Base-by-base conservation (phyloP, 2,329 filamentous ascomycete genomes). In the Trichoderma koningiopsis region DNA sequence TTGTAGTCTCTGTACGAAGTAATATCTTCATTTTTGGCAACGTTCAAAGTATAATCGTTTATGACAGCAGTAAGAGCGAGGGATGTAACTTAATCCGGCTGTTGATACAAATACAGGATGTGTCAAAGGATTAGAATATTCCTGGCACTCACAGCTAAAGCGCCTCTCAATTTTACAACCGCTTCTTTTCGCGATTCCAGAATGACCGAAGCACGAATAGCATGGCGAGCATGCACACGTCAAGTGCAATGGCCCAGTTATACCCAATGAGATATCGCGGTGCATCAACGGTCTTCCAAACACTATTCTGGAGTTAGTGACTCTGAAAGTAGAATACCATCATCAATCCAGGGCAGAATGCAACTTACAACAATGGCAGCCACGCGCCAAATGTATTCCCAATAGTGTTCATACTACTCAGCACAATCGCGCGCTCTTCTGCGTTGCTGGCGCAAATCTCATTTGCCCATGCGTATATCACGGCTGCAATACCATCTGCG, bases 321-420 rank as follows among this genome's bases (percentile, higher is more conserved):
- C 29, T 10, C 14, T 7, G 4, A 55, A n/a, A 43, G 6, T n/a
- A 8, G 40, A 7, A 43, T 19, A 2, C 14, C 16, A n/a, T 43
- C 19, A n/a, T 19, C 19, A n/a, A 3, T 43, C 16, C 16, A 19
- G 8, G 19, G 7, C 19, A 8, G 19, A n/a, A 43, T 8, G 37
- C 13, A 37, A 65, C 69, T 69, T 69, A 71, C 69, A 82, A 70
- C 6, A 82, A 67, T 10, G 81, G 81, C 16, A 84, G 74, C 79
- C 81, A 83, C 0, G 81, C 79, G 70, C 81, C 78, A 64, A 83
- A 81, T 0, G 78, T 79, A 67, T 83, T 84, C 0, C 79, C 80
- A 11, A 78, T 73, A 1, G 80, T 80, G 71, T 84, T 83, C 77
- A 86, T 84, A n/a, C 83, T 79, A 1, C 83, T 83, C 0, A 85